Conservation (phyloP, 805 yeast genomes). For the Diddensiella caesifluorescens region DNA sequence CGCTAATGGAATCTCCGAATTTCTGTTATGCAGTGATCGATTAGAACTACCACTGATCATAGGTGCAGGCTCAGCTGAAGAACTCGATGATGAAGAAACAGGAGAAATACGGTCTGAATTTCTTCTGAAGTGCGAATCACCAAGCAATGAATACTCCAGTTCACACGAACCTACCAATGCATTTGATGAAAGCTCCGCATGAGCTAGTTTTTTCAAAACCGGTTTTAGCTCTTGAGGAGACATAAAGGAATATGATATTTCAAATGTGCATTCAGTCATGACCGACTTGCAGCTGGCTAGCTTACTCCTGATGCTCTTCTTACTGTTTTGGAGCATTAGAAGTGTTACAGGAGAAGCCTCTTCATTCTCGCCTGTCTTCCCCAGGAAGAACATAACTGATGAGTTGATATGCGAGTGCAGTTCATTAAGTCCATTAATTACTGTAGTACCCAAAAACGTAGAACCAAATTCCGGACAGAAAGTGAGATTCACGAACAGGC, state of each 20-base stretch:
- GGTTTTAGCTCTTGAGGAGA: slow-evolving; percentile 41
- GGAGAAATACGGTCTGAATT: too few relatives aligned
- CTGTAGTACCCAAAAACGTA: slow-evolving; percentile 42
- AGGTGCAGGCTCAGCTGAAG: slow-evolving; percentile 1
- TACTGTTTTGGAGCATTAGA: slow-evolving; percentile 33
- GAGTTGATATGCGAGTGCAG: slow-evolving; percentile 38
- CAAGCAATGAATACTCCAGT: slow-evolving; percentile 37
- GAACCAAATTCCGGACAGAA: slow-evolving; percentile 51
- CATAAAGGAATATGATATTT: slow-evolving; percentile 43
- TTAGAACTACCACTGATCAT: slow-evolving; percentile 4
- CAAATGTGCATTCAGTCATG: slow-evolving; percentile 44
- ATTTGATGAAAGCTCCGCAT: slow-evolving; percentile 33
- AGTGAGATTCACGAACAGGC: slow-evolving; percentile 39
- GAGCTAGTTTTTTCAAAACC: slow-evolving; percentile 32
- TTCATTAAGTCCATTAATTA: slow-evolving; percentile 36
- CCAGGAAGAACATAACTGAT: slow-evolving; percentile 39
- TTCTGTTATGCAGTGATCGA: not conserved
- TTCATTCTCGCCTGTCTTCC: slow-evolving; percentile 15
- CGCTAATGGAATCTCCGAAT: not conserved
- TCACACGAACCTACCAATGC: slow-evolving; percentile 47
- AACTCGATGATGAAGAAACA: not conserved
- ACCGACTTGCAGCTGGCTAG: slow-evolving; percentile 36
- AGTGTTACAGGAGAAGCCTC: slow-evolving; percentile 24
- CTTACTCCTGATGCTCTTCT: slow-evolving; percentile 32
- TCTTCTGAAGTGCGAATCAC: slow-evolving; percentile 9